These are phyloP conservation scores for Boletus bicolor DNA, from an alignment of 768 basidiomycete genomes.

Conservation along the genomic window DNA sequence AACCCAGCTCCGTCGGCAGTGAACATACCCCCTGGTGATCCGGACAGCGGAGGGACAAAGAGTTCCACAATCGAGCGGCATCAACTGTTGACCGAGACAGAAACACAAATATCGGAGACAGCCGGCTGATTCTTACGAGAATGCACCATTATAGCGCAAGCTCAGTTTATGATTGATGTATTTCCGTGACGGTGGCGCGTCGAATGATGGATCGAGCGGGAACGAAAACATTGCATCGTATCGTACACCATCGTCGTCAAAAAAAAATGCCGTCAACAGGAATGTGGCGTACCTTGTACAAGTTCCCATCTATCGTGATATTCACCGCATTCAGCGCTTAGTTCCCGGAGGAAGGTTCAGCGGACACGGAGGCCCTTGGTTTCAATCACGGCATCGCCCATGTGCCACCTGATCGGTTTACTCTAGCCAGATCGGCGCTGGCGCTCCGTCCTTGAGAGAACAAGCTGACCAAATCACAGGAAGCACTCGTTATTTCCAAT, in stretches of 20 bases:
- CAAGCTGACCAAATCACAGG: slow-evolving; percentile 5
- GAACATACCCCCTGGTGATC: slow-evolving; percentile 19
- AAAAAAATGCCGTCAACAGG: slow-evolving; percentile 1
- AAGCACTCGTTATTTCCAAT: slow-evolving; percentile 24
- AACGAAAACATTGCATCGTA: not conserved
- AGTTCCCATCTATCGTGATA: slow-evolving; percentile 1
- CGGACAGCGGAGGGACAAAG: slow-evolving; percentile 8
- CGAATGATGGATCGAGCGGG: slow-evolving; percentile 16
- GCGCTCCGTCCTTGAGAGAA: slow-evolving; percentile 15
- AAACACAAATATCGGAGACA: slow-evolving; percentile 14
- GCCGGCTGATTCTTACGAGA: slow-evolving; percentile 16
- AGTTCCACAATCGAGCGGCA: slow-evolving; percentile 2
- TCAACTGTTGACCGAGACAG: not conserved
- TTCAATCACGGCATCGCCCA: slow-evolving; percentile 20
- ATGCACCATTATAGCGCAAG: not conserved
- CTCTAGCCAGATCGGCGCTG: slow-evolving; percentile 21
- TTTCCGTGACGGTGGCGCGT: slow-evolving; percentile 15
- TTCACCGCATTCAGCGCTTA: not conserved
- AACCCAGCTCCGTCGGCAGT: slow-evolving; percentile 13
- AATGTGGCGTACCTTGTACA: slow-evolving; percentile 15
- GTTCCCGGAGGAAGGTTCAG: slow-evolving; percentile 15
- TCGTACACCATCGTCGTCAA: slow-evolving; percentile 1
- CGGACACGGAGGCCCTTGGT: not conserved
- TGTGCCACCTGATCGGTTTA: slow-evolving; percentile 14
- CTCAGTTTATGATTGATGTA: not conserved